Evolutionary conservation across 495 filamentous ascomycete species (phyloP).

Genomic region (Penicillium steckii): DNA sequence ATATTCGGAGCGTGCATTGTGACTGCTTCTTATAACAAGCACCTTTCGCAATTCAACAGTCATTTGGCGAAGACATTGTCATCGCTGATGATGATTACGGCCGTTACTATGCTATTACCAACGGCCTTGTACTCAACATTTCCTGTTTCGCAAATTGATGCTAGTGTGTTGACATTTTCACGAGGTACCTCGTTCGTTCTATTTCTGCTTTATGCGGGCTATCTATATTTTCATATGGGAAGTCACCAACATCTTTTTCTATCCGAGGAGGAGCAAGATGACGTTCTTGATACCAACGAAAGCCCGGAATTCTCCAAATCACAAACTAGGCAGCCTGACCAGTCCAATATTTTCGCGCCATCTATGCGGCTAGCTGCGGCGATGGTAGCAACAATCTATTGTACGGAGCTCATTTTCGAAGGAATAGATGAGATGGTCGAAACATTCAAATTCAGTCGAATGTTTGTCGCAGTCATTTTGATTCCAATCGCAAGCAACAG

Average conservation of each 20-base stretch:
- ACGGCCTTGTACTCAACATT: conserved; percentile 33
- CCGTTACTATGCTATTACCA: conserved; percentile 22
- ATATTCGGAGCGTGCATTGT: conserved; percentile 22
- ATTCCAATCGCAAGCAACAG: conserved; percentile 30
- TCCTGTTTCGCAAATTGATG: conserved; percentile 25
- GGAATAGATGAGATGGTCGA: conserved; percentile 14
- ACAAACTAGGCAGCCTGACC: not conserved
- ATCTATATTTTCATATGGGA: conserved; percentile 54
- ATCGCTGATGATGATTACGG: conserved; percentile 23
- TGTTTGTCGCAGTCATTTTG: conserved; percentile 28
- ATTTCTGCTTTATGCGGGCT: conserved; percentile 65
- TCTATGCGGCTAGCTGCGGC: conserved; percentile 15
- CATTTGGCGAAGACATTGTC: conserved; percentile 22
- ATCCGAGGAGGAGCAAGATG: conserved; percentile 11
- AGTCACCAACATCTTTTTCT: conserved; percentile 33
- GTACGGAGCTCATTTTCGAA: conserved; percentile 26
- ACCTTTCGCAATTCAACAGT: conserved; percentile 53
- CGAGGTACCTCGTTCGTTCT: conserved; percentile 46
- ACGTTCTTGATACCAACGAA: not conserved
- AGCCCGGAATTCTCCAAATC: not conserved
- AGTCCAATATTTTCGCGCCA: conserved; percentile 30
- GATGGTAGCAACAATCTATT: conserved; percentile 21
- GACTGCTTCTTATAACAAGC: conserved; percentile 16
- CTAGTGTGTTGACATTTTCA: conserved; percentile 41
- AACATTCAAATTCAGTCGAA: conserved; percentile 8